Base-by-base conservation (phyloP, 2,329 filamentous ascomycete genomes). In the Basipetospora sp. region DNA sequence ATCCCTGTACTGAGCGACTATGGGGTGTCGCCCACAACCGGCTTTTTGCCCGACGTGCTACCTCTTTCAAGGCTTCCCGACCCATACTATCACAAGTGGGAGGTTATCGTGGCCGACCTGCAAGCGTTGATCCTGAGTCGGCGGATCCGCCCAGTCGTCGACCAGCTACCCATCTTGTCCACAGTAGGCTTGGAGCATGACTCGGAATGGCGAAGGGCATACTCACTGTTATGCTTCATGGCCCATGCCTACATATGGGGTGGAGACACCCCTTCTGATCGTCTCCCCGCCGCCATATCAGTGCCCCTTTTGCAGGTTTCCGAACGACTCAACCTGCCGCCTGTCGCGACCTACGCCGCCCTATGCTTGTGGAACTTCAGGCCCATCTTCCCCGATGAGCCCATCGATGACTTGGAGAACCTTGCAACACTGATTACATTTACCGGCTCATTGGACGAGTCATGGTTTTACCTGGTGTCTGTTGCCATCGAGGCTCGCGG, bases 311-410 rank as follows among this genome's bases (percentile, higher is more conserved):
- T 93, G 36, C 63, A 77, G 45, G 71, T 92, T 33, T 88, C 83
- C 47, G 65, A 71, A 31, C 74, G 76, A 43, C 72, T 98, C 14
- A 83, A 96, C 51, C 67, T 98, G 18, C 87, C 84, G 5, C 83
- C 87, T 1, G 88, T 98, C 19, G 90, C 88, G 34, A 94, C 88
- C 14, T 98, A 94, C 54, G 85, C 90, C 5, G 84, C 80, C 6
- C 67, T 94, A 4, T 88, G 84, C 46, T 68, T 98, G 18, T 98
- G 90, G 90, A 98, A 98, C 60, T 96, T 86, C 67, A 88, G 87
- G 58, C 84, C 87, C 1, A 71, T 96, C 39, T 94, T 96, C 53
- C 62, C 76, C 42, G 74, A 84, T 44, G 87, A 94, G 56, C 71
- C 73, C 26, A 74, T 90, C 41, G 84, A 92, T 51, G 75, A 76